phyloP scores from a whole-genome alignment of 2,329 filamentous ascomycete species.

The Rhinocladiella mackenziei region DNA sequence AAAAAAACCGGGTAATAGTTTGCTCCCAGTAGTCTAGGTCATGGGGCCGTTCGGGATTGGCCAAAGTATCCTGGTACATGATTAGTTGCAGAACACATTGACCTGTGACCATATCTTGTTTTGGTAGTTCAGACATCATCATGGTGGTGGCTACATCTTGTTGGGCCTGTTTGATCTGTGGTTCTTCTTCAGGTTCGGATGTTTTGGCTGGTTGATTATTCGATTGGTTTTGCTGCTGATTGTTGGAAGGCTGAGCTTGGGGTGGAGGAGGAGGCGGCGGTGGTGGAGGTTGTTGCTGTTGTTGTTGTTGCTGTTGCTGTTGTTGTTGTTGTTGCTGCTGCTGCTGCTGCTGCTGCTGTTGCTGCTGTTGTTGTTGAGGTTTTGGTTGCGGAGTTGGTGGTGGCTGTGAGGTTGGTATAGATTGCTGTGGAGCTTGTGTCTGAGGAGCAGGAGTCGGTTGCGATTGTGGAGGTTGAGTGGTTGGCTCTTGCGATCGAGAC shows the following conservation, averaged over 20 bases:
- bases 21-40: conserved; percentile 72
- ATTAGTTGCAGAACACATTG: conserved; percentile 51
- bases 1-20: conserved; percentile 80
- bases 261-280: no score
- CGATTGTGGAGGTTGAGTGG: conserved; percentile 45
- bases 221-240: conserved; percentile 33
- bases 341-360: no score
- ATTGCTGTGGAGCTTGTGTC: conserved; percentile 37
- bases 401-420: conserved; percentile 35
- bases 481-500: conserved; percentile 40
- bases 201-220: conserved; percentile 28
- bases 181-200: conserved; percentile 38
- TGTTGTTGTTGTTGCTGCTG: conserved; percentile 33
- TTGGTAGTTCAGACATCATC: conserved; percentile 38
- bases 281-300: no score
- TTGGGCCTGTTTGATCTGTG: conserved; percentile 32
- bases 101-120: conserved; percentile 36
- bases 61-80: conserved; percentile 55
- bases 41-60: conserved; percentile 48
- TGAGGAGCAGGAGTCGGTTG: conserved; percentile 40
- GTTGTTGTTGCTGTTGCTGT: no score
- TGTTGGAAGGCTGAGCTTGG: conserved; percentile 37
- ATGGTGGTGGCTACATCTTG: conserved; percentile 39
- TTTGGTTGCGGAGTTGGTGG: conserved; percentile 38
- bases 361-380: conserved; percentile 35